These are phyloP conservation scores for Gnomoniopsis smithogilvyi DNA, from an alignment of 2,329 filamentous ascomycete species.

Conservation along the genomic window DNA sequence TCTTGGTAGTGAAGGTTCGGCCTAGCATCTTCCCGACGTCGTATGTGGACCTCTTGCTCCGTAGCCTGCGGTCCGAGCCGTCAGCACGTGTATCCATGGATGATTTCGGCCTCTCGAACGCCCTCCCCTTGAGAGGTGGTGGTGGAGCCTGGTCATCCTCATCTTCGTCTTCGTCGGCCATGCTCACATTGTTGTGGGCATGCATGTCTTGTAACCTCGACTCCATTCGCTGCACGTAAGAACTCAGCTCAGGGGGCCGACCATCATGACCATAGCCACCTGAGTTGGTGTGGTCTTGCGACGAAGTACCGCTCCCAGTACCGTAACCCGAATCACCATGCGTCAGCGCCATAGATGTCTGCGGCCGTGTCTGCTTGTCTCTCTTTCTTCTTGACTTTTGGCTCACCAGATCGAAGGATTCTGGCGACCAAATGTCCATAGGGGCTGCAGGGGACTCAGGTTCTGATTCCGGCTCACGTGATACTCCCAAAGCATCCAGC, in stretches of 20 bases:
- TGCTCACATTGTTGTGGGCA: slow-evolving; percentile 46
- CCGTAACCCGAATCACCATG: slow-evolving; percentile 58
- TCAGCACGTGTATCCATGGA: slow-evolving; percentile 45
- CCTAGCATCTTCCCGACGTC: slow-evolving; percentile 71
- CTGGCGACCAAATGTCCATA: slow-evolving; percentile 83
- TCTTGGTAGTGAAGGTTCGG: slow-evolving; percentile 85
- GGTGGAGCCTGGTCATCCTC: slow-evolving; percentile 47
- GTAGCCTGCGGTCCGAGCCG: slow-evolving; percentile 43
- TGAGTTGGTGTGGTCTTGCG: slow-evolving; percentile 43
- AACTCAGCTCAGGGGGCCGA: slow-evolving; percentile 68
- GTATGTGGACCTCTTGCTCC: slow-evolving; percentile 71
- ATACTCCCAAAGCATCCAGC: slow-evolving; percentile 76
- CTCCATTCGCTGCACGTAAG: slow-evolving; percentile 92
- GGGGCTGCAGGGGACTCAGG: slow-evolving; percentile 50
- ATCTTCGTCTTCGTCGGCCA: slow-evolving; percentile 31
- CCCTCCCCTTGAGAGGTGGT: slow-evolving; percentile 56
- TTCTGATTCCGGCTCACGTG: slow-evolving; percentile 51
- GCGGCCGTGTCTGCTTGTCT: slow-evolving; percentile 46
- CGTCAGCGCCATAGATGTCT: slow-evolving; percentile 71
- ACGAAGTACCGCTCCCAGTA: slow-evolving; percentile 53
- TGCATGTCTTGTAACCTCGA: slow-evolving; percentile 72
- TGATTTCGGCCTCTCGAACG: slow-evolving; percentile 56
- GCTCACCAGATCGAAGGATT: slow-evolving; percentile 67
- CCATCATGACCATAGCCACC: slow-evolving; percentile 42
- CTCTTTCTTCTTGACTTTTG: slow-evolving; percentile 35